Evolutionary conservation across 257 asterid genomes (phyloP), one percentile per base, ranked within the genome.

Genomic region (Misopates orontium): DNA sequence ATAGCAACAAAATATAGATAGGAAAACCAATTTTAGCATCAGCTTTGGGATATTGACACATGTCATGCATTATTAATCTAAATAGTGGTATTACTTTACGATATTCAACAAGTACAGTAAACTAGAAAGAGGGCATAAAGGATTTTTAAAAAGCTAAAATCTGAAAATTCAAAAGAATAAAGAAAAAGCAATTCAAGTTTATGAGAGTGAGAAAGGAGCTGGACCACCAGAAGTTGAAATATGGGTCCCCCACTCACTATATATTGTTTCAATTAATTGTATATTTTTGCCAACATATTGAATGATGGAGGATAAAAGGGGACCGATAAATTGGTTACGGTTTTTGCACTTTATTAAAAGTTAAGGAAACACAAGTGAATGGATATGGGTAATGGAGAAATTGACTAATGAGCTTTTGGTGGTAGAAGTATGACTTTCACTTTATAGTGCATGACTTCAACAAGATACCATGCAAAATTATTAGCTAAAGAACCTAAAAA

Each of bases 181-280:
- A 20, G 32, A 24, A 2, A 18, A 56, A 56, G 21, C 10, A 22
- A 21, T 39, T 8, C 7, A 39, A 13, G 15, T 39, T 36, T 57
- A 32, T n/a, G 64, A 55, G 57, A 64, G 75, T 69, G 75, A 57
- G 40, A 63, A 64, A 68, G 63, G 79, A 69, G 75, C 55, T 69
- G 75, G 72, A 73, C 78, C 78, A 55, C 78, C 61, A 28, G 12
- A 52, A 42, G 62, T 53, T 44, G 66, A 54, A 45, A 15, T 53
- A 58, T 73, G 69, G 65, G 69, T 8, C 77, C 68, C 53, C 55
- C 52, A 45, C 28, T 56, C 20, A 14, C 21, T 1, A 25, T 17
- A 11, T 1, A 39, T 39, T 32, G 6, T 67, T 19, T n/a, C 22
- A 68, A n/a, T 28, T 28, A 32, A 8, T 13, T 68, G 25, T 19